These are phyloP conservation scores for Spathaspora sp. DNA, from an alignment of 1,139 yeast species.

Conservation along the genomic window DNA sequence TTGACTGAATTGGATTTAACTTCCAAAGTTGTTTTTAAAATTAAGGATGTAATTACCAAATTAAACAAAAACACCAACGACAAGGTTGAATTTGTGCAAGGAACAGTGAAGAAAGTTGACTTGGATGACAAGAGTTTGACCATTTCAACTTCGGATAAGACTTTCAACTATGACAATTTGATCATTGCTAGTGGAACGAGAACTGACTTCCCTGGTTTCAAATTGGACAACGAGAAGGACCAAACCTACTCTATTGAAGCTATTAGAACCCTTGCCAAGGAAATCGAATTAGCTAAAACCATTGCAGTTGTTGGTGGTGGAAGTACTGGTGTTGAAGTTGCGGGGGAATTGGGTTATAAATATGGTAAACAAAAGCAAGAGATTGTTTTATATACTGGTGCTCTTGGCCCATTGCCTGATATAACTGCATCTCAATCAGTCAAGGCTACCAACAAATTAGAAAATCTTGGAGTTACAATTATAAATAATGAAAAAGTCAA, in stretches of 20 bases:
- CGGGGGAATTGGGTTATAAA: slow-evolving; percentile 32
- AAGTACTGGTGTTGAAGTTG: slow-evolving; percentile 40
- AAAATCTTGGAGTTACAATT: slow-evolving; percentile 25
- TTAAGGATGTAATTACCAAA: slow-evolving; percentile 18
- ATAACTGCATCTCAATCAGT: slow-evolving; percentile 16
- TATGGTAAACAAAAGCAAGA: slow-evolving; percentile 17
- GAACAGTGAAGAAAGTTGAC: slow-evolving; percentile 23
- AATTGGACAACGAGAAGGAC: slow-evolving; percentile 19
- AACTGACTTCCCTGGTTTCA: slow-evolving; percentile 24
- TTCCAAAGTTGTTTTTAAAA: slow-evolving; percentile 19
- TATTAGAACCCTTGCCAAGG: slow-evolving; percentile 15
- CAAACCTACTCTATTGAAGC: slow-evolving; percentile 15
- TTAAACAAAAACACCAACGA: slow-evolving; percentile 14
- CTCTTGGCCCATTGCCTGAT: slow-evolving; percentile 22
- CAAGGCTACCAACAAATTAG: slow-evolving; percentile 21
- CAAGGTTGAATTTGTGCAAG: slow-evolving; percentile 18
- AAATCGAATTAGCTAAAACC: slow-evolving; percentile 20
- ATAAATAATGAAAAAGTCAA: slow-evolving; percentile 19
- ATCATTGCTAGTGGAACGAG: slow-evolving; percentile 35
- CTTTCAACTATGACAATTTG: slow-evolving; percentile 27
- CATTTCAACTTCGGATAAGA: slow-evolving; percentile 12
- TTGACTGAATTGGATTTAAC: slow-evolving; percentile 24
- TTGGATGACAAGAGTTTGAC: slow-evolving; percentile 15
- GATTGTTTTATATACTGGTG: slow-evolving; percentile 30
- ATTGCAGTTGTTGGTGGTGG: slow-evolving; percentile 43